A percentile compares a stretch with the other conserved stretches of the same genome.
These are phyloP conservation scores for Colletotrichum sp. DNA, from an alignment of 2,329 filamentous ascomycete species.

Conservation along the genomic window DNA sequence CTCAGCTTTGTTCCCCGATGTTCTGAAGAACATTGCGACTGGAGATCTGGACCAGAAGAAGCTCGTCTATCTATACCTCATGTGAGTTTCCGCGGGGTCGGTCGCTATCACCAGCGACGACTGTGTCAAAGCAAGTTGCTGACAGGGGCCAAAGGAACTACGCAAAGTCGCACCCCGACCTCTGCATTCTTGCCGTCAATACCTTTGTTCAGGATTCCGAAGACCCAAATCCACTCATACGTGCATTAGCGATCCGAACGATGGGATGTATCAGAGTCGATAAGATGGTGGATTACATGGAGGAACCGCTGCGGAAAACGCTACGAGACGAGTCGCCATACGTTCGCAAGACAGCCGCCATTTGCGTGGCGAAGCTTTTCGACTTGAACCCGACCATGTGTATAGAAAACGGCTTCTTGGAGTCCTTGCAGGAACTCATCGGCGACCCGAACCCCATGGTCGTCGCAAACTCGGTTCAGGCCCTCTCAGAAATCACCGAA, in stretches of 20 bases:
- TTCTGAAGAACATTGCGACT: conserved; percentile 98
- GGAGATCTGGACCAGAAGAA: conserved; percentile 97
- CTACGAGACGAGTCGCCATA: conserved; percentile 97
- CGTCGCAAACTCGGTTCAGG: conserved; percentile 95
- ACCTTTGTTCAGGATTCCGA: conserved; percentile 99
- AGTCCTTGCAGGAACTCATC: conserved; percentile 92
- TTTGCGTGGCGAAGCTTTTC: conserved; percentile 97
- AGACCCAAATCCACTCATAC: conserved; percentile 94
- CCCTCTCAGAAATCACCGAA: conserved; percentile 89
- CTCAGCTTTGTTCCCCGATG: conserved; percentile 94
- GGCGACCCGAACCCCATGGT: conserved; percentile 99
- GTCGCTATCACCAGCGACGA: neutral
- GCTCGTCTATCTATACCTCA: conserved; percentile 96
- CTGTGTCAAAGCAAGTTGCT: conserved; percentile 18
- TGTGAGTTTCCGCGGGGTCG: conserved; percentile 62
- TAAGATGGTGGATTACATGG: conserved; percentile 99
- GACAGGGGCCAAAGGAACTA: conserved; percentile 76
- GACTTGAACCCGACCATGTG: conserved; percentile 93
- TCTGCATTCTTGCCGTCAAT: conserved; percentile 98
- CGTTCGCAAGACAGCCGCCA: conserved; percentile 96
- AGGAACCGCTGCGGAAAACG: conserved; percentile 95
- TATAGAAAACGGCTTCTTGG: conserved; percentile 94
- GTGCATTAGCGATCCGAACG: conserved; percentile 93
- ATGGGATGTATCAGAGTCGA: conserved; percentile 99
- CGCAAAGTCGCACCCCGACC: conserved; percentile 96